phyloP scores from a whole-genome alignment of 495 filamentous ascomycete species.

The Hyphodiscus hymeniophilus region DNA sequence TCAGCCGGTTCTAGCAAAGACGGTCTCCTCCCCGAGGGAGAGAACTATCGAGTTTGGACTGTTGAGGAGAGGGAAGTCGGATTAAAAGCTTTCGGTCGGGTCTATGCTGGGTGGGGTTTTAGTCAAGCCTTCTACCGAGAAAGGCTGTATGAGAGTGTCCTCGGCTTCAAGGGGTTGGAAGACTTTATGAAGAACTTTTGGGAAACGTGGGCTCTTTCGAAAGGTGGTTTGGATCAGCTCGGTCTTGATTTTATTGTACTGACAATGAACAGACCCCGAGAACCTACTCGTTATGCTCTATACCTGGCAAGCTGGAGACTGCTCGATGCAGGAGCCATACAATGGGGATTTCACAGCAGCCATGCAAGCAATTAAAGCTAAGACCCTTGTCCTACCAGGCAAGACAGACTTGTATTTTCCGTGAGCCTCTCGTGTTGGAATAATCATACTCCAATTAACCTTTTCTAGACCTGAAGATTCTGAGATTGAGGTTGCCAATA shows the following conservation, averaged over 20 bases:
- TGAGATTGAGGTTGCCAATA: slow-evolving; percentile 55
- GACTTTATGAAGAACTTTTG: slow-evolving; percentile 65
- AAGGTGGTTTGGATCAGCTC: slow-evolving; percentile 32
- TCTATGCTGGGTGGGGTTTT: slow-evolving; percentile 72
- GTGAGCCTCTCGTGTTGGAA: slow-evolving; percentile 28
- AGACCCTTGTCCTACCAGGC: slow-evolving; percentile 52
- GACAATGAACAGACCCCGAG: slow-evolving; percentile 45
- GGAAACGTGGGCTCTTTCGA: slow-evolving; percentile 61
- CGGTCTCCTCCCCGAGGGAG: slow-evolving; percentile 25
- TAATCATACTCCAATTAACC: slow-evolving; percentile 16
- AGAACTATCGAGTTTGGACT: slow-evolving; percentile 43
- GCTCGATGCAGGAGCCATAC: slow-evolving; percentile 53
- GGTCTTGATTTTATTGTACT: background rate
- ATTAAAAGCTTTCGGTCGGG: slow-evolving; percentile 60
- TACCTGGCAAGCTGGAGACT: slow-evolving; percentile 69
- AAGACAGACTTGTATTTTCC: slow-evolving; percentile 72
- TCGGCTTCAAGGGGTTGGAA: slow-evolving; percentile 56
- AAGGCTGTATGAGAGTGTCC: slow-evolving; percentile 49
- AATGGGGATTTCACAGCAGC: slow-evolving; percentile 56
- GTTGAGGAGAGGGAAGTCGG: slow-evolving; percentile 49
- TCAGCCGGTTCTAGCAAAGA: slow-evolving; percentile 41
- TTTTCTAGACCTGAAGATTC: slow-evolving; percentile 53
- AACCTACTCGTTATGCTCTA: slow-evolving; percentile 59
- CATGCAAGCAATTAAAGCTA: slow-evolving; percentile 60
- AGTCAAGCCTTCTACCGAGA: slow-evolving; percentile 65